Evolutionary conservation across 345 rosid genomes (phyloP), one percentile per base, ranked within the genome.

Genomic region (Hibiscus tridactylites): DNA sequence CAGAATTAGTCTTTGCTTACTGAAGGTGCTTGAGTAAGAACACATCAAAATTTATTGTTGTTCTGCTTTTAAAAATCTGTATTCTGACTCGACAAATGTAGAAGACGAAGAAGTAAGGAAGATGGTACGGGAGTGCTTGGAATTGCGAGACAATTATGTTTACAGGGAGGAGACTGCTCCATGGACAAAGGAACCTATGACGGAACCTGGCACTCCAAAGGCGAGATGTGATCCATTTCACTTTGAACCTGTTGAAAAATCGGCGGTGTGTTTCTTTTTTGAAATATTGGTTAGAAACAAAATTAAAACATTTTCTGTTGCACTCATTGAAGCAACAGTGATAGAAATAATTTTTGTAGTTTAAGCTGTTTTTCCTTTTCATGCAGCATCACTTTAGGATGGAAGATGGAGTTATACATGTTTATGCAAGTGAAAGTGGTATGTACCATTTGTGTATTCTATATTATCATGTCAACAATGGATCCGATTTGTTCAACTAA

Each of bases 21-120:
- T 46, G 11, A 16, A 71, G 3, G 15, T 71, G 56, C 50, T 70
- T 28, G 68, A 50, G 33, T 53, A 17, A 1, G 60, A 71, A 39
- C 26, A 16, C 17, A 13, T 15, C 37, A 35, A 63, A 7, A 15
- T 66, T 75, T 61, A 64, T 58, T 1, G 7, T 24, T 61, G 13
- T 60, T 62, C 15, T 75, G 39, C 73, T 65, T 62, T 16, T 24
- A 46, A 46, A 26, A 29, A 50, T 70, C 17, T 71, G 7, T 26
- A 28, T 74, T 70, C 74, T 83, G 86, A 83, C 15, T 50, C 83
- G 29, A 61, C 65, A 62, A 85, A 74, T 60, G 35, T 61, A 24
- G 86, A 85, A 78, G 86, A 85, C 71, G 82, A 83, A 73, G 88
- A 85, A 79, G 88, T 85, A 15, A 67, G 76, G 52, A 85, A 79